Evolutionary conservation across 108 stramenopile species (phyloP), one percentile per base, ranked within the genome.

Genomic region (Conticribra guillardii): DNA sequence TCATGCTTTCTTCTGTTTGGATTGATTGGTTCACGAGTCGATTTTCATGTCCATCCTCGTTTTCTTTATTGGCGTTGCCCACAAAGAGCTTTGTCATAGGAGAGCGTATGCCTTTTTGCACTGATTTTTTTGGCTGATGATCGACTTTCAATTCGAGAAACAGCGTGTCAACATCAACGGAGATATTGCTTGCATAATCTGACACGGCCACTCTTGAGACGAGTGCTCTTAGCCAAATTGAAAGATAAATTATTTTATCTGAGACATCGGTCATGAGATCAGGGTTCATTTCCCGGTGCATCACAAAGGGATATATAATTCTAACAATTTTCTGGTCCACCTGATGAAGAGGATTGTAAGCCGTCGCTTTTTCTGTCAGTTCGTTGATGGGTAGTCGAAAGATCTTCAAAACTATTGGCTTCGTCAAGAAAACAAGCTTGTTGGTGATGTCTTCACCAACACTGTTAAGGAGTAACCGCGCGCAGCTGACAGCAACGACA

Each of bases 341-440:
- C 8, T 51, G 29, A 22, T 51, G 46, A 14, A 73, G 56, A 31
- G 72, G 72, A 48, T 73, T 64, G 56, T 33, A 73, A 4, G 54
- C 47, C 18, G 29, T 31, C 16, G 56, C 49, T 37, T 51, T 64
- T 15, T 57, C 14, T 49, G 64, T 34, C 33, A 73, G 27, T 14
- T 37, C 31, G 21, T 0, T 17, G 2, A 57, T 28, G 17, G 72
- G 64, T 27, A 55, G 72, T 53, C 64, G 63, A 37, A 73, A 64
- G 21, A 73, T 73, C 26, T 50, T 55, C 54, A 64, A 45, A 17
- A 54, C 46, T 1, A 73, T 73, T 33, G 54, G 22, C 48, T 73
- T 64, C 50, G 72, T 73, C 47, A 73, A 50, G 22, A 64, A 64
- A 4, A 64, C 3, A 37, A 73, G 59, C 27, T 73, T 73, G 54